A percentile compares a stretch with the other conserved stretches of the same genome.
Conservation (phyloP, 306 rosid species). For the Rubus idaeus region DNA sequence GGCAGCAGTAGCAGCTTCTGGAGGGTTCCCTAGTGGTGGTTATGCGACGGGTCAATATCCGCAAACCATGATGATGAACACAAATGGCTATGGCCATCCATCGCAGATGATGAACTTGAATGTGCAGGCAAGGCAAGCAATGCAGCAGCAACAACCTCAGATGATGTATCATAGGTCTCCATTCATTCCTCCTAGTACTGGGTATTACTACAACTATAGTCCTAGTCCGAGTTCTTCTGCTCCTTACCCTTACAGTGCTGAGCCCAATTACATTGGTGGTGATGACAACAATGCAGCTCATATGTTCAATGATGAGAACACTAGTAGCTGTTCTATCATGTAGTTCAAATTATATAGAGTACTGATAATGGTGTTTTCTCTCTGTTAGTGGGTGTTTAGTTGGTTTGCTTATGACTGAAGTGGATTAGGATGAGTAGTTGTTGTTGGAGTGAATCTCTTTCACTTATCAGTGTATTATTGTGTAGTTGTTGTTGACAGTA, state of each 20-base stretch:
- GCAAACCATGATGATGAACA: conserved; percentile 50
- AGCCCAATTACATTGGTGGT: conserved; percentile 30
- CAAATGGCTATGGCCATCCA: conserved; percentile 58
- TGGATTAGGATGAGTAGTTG: background rate
- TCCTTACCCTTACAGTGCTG: conserved; percentile 25
- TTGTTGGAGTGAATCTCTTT: background rate
- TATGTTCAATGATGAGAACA: conserved; percentile 79
- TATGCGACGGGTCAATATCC: conserved; percentile 48
- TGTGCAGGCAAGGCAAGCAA: conserved; percentile 59
- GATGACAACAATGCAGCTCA: conserved; percentile 59
- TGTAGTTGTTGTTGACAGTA: conserved; percentile 6
- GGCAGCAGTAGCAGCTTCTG: conserved; percentile 24
- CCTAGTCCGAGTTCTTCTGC: conserved; percentile 36
- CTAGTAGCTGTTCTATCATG: conserved; percentile 77
- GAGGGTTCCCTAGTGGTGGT: conserved; percentile 43
- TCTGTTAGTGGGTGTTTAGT: background rate
- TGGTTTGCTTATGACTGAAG: background rate
- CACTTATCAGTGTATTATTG: conserved; percentile 4
- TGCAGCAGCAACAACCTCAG: conserved; percentile 70
- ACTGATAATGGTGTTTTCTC: background rate
- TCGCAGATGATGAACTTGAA: conserved; percentile 56
- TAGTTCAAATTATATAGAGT: conserved; percentile 22
- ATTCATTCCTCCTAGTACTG: conserved; percentile 63
- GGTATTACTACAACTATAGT: conserved; percentile 59
- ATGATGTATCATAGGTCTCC: conserved; percentile 90